Conservation (phyloP, 2,329 filamentous ascomycete genomes). For the Botryotinia calthae region DNA sequence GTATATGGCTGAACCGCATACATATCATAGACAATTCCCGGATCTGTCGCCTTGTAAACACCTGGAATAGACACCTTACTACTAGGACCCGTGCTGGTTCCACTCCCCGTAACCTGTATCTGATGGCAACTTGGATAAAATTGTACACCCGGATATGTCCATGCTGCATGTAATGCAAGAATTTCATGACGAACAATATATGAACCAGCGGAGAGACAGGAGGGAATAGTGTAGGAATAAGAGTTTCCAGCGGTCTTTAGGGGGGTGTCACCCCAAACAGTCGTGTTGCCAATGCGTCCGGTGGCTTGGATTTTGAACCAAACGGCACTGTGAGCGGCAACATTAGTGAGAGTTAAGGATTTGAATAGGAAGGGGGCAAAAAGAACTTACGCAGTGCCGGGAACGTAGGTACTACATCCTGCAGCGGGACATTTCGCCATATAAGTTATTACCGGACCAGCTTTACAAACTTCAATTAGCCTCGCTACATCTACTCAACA, state of each 20-base stretch:
- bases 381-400: conserved; percentile 42
- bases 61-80: conserved; percentile 47
- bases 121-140: conserved; percentile 41
- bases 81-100: conserved; percentile 43
- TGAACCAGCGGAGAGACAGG: conserved; percentile 51
- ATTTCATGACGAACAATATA: conserved; percentile 56
- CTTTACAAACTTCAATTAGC: not conserved
- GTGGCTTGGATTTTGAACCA: conserved; percentile 51
- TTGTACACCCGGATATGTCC: conserved; percentile 33
- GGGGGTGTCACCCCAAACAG: conserved; percentile 33
- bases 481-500: not conserved
- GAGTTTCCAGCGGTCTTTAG: conserved; percentile 42
- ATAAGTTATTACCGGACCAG: conserved; percentile 57
- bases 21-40: conserved; percentile 40
- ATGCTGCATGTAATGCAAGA: conserved; percentile 48
- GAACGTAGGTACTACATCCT: conserved; percentile 50
- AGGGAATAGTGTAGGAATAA: conserved; percentile 50
- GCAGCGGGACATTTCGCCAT: conserved; percentile 54
- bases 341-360: not conserved
- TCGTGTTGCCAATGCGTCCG: conserved; percentile 27
- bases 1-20: conserved; percentile 45
- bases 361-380: accelerated
- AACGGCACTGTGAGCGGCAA: not conserved
- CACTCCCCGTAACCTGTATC: conserved; percentile 47
- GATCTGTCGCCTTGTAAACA: conserved; percentile 47